Base-by-base conservation (phyloP, 176 grass and related monocot genomes). In the Avena sativa region DNA sequence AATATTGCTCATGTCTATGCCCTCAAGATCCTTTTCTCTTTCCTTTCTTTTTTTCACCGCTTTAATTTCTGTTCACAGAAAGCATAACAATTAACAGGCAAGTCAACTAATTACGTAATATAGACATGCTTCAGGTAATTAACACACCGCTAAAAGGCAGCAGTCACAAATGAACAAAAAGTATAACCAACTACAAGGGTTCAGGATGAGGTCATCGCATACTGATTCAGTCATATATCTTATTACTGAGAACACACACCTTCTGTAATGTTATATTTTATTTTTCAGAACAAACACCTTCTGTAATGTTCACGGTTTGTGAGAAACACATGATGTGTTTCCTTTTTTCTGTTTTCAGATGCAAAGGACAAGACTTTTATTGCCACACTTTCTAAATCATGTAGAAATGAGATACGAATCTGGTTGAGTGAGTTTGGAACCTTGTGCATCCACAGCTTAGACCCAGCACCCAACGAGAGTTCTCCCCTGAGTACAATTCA, bases 1-100 rank as follows among this genome's bases (percentile, higher is more conserved):
- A 71, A 99, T 96, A 87, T 99, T 96, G 89, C 92, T 94, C 90
- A 69, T 94, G 44, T 99, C 97, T 83, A 99, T 99, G 48, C 97
- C 97, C 84, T 96, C 97, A 63, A 99, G 90, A 77, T 99, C 97
- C 82, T 94, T 99, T 49, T 92, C 94, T 89, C 90, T 99, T 88
- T 99, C 94, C 81, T 96, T 99, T 85, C 85, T 94, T 86, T 88
- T 99, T 68, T 91, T 96, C 21, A 96, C 88, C 53, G 89, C 85
- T 88, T 96, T 99, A 90, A 99, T 94, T 83, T 94, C 97, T 99
- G 88, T 85, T 7, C 13, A 66, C 79, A 71, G 15, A 48, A 72
- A 86, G 79, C 51, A 81, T 76, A 88, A 78, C 34, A 90, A 59
- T 20, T 70, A 86, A 66, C 15, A 87, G 65, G 19, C 4, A 66